Conservation (phyloP, 371 early-diverging fungal genomes). For the Lichtheimia corymbifera region DNA sequence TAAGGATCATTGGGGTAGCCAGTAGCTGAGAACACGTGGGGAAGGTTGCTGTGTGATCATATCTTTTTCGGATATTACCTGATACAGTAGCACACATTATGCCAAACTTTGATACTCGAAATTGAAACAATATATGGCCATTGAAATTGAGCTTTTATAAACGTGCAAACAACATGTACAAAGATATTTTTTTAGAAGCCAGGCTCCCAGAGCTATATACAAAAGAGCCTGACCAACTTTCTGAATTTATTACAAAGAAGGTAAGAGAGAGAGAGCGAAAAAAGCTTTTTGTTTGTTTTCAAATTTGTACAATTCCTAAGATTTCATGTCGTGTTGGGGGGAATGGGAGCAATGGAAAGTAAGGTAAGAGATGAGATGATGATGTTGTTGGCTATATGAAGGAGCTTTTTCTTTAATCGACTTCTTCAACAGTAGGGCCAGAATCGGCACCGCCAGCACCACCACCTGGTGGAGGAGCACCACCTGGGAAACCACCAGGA, state of each 20-base stretch:
- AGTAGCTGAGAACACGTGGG: too few relatives aligned
- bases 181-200: too few relatives aligned
- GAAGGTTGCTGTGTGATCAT: too few relatives aligned
- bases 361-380: not conserved
- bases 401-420: conserved; percentile 52
- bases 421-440: conserved; percentile 85
- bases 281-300: not conserved
- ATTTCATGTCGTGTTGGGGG: not conserved
- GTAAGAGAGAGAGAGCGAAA: not conserved
- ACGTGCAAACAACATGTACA: not conserved
- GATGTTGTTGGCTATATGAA: too few relatives aligned
- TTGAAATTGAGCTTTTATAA: too few relatives aligned
- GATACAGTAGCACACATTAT: too few relatives aligned
- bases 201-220: too few relatives aligned
- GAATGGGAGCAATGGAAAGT: not conserved
- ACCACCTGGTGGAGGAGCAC: conserved; percentile 76
- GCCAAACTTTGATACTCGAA: too few relatives aligned
- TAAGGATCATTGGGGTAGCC: too few relatives aligned
- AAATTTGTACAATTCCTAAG: not conserved
- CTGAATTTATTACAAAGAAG: not conserved
- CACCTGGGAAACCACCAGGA: conserved; percentile 65
- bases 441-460: conserved; percentile 58
- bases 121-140: too few relatives aligned
- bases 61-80: too few relatives aligned
- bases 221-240: too few relatives aligned